Evolutionary conservation across 2,329 filamentous ascomycete genomes (phyloP), one percentile per base, ranked within the genome.

Genomic region (Chrysoporthe austroafricana): DNA sequence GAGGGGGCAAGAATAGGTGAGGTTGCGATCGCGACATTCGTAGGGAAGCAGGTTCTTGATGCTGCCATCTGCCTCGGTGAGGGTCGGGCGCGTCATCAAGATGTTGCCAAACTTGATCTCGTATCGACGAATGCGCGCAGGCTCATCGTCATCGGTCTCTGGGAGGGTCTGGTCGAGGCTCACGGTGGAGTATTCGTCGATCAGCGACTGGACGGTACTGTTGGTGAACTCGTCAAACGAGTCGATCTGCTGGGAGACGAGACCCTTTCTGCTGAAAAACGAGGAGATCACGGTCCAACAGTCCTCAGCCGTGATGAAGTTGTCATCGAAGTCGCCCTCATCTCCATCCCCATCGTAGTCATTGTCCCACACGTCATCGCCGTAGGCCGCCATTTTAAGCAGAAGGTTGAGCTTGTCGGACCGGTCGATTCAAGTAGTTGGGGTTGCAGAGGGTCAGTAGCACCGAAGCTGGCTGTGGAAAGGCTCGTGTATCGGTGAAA

Each of bases 221-320:
- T 91, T 90, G 67, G 96, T 94, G 76, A 99, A 99, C 77, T 98
- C 94, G 81, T 99, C 94, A 81, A 97, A 99, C 0, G 96, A 99
- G 78, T 98, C 95, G 71, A 98, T 90, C 83, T 99, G 96, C 81
- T 99, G 95, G 18, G 96, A 97, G 32, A 97, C 96, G 43, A 99
- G 86, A 75, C 96, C 95, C 81, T 98, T 99, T 71, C 90, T 88
- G 74, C 97, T 93, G 82, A 99, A 99, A 84, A 97, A 98, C 11
- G 96, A 92, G 66, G 92, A 94, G 78, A 99, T 98, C 76, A 98
- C 95, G 72, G 91, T 92, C 96, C 96, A 99, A 84, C 94, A 97
- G 81, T 99, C 96, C 83, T 98, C 96, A 70, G 94, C 93, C 36
- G 94, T 97, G 82, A 98, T 97, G 73, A 84, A 84, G 69, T 85